Evolutionary conservation across 805 yeast species (phyloP), one percentile per base, ranked within the genome.

Genomic region (Metschnikowia lochheadii): DNA sequence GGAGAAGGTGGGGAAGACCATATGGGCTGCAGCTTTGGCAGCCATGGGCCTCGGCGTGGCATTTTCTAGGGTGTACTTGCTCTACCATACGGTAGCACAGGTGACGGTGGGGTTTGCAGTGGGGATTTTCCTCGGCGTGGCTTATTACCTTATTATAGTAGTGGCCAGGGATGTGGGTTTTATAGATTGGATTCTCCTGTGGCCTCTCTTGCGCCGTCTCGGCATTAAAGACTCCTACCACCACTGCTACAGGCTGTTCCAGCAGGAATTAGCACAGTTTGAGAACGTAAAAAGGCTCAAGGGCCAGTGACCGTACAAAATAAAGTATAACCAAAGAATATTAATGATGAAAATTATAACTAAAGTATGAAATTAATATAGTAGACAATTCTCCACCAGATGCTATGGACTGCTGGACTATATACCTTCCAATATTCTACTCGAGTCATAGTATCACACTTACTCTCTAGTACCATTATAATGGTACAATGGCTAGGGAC

Each of bases 71-170:
- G 84, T 87, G 29, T 85, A 89, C 62, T 71, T 94, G 48, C 75
- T 79, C 52, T 92, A 94, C 63, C 99, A 92, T 67, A 78, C 87
- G 18, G 48, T 69, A 15, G 71, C 71, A 20, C 99, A 94, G 66
- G 94, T 91, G 1, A 41, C 77, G 10, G 86, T 85, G 6, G 99
- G 99, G 0, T 67, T 78, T 3, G 53, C 76, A 6, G 64, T 86
- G 6, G 98, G 99, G 0, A 57, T 71, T 0, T 58, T 78, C 0
- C 60, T 82, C 7, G 96, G 94, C 0, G 56, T 80, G 5, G 53
- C 65, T 0, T 89, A 85, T 70, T 87, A 80, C 59, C 52, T 77
- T 3, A 63, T 76, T 1, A 77, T 80, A 3, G 70, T 81, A 0
- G 51, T 84, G 6, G 67, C 80, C 5, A 76, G 97, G 54, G 87